These are phyloP conservation scores for Crassisporium funariophilum DNA, from an alignment of 768 basidiomycete genomes.

Conservation along the genomic window DNA sequence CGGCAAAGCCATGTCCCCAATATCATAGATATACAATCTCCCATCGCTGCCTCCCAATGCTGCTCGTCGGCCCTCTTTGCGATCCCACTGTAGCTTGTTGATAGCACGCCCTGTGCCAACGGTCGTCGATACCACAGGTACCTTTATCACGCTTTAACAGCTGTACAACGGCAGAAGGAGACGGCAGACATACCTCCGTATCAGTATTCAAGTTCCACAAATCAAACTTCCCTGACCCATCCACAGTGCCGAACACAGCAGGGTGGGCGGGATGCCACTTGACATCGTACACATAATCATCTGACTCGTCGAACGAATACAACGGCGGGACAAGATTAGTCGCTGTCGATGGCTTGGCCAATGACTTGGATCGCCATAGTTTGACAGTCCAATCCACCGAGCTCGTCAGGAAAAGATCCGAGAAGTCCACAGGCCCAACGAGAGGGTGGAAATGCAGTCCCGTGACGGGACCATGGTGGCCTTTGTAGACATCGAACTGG, in stretches of 20 bases:
- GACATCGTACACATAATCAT: constrained; percentile 98
- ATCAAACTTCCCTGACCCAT: constrained; percentile 95
- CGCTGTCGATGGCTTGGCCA: constrained; percentile 70
- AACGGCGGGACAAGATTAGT: constrained; percentile 68
- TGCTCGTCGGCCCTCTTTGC: constrained; percentile 86
- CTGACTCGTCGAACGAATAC: constrained; percentile 95
- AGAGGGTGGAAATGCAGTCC: constrained; percentile 94
- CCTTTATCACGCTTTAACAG: constrained; percentile 47
- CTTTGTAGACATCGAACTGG: constrained; percentile 89
- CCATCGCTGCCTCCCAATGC: constrained; percentile 94
- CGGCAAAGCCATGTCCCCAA: constrained; percentile 88
- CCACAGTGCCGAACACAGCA: constrained; percentile 89
- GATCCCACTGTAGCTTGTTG: constrained; percentile 96
- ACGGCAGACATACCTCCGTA: constrained; percentile 72
- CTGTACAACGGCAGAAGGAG: background rate
- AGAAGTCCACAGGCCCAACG: constrained; percentile 90
- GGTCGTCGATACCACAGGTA: constrained; percentile 85
- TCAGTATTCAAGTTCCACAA: constrained; percentile 98
- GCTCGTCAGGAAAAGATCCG: constrained; percentile 89
- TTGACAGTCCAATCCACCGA: constrained; percentile 99
- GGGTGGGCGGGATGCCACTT: constrained; percentile 98
- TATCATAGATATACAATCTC: constrained; percentile 89
- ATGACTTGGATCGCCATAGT: constrained; percentile 85
- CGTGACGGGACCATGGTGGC: constrained; percentile 92
- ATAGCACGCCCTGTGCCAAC: constrained; percentile 82